Conservation (phyloP, 805 yeast species). For the Candida coquimbonensis region DNA sequence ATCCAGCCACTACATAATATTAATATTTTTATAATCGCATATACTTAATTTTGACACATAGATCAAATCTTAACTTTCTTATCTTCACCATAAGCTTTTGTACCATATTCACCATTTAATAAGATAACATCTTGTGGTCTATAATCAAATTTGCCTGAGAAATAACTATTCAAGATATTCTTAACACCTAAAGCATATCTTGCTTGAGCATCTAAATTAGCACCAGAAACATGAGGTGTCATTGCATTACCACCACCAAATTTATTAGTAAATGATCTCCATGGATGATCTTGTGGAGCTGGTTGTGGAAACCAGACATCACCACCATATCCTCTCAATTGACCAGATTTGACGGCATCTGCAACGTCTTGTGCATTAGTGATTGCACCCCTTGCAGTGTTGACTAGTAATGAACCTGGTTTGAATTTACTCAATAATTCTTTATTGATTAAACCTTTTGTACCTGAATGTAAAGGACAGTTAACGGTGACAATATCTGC, state of each 20-base stretch:
- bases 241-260: conserved; percentile 75
- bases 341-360: conserved; percentile 62
- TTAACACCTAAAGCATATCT: conserved; percentile 68
- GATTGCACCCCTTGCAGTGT: conserved; percentile 81
- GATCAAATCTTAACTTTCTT: conserved; percentile 26
- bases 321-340: conserved; percentile 74
- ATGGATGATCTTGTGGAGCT: conserved; percentile 69
- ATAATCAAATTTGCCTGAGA: conserved; percentile 57
- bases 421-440: conserved; percentile 61
- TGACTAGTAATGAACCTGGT: conserved; percentile 65
- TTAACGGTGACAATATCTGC: conserved; percentile 73
- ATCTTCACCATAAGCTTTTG: conserved; percentile 60
- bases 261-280: conserved; percentile 63
- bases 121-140: conserved; percentile 72
- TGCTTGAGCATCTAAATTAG: conserved; percentile 72
- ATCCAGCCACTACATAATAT: too few species aligned
- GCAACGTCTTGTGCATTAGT: conserved; percentile 69
- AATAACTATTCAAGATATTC: conserved; percentile 55
- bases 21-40: too few species aligned
- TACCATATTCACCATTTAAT: conserved; percentile 63
- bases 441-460: conserved; percentile 62
- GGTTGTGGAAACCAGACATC: conserved; percentile 88
- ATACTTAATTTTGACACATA: too few species aligned
- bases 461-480: conserved; percentile 67
- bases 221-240: conserved; percentile 80